Percentiles rank a stretch among this genome's conserved stretches.
Evolutionary conservation across 2,329 filamentous ascomycete genomes (phyloP).

Genomic region (Bipolaris bicolor): DNA sequence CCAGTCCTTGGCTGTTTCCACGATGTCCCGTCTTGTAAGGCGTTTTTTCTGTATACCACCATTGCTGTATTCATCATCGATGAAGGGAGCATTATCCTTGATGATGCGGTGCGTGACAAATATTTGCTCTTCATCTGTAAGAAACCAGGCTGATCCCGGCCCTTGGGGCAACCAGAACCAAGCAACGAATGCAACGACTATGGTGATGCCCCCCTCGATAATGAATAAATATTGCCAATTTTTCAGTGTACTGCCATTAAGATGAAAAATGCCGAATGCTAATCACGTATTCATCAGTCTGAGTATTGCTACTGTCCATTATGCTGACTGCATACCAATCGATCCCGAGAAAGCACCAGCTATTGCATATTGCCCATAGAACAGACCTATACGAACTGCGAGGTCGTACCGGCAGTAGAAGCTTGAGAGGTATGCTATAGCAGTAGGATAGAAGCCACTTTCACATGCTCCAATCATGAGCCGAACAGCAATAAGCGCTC

Average conservation of each 20-base stretch:
- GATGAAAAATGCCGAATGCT: slow-evolving; percentile 55
- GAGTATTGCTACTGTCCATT: not conserved
- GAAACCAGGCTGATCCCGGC: slow-evolving; percentile 41
- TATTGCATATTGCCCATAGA: slow-evolving; percentile 53
- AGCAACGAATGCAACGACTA: slow-evolving; percentile 38
- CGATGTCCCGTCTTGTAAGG: slow-evolving; percentile 23
- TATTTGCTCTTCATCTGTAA: slow-evolving; percentile 40
- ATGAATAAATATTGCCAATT: slow-evolving; percentile 57
- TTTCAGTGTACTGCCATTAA: slow-evolving; percentile 51
- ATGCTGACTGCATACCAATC: slow-evolving; percentile 29
- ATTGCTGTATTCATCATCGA: not conserved
- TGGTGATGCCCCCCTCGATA: slow-evolving; percentile 48
- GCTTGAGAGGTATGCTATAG: slow-evolving; percentile 60
- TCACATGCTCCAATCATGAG: slow-evolving; percentile 53
- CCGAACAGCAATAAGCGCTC: slow-evolving; percentile 28
- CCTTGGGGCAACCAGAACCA: slow-evolving; percentile 39
- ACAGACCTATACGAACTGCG: slow-evolving; percentile 53
- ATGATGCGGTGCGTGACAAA: slow-evolving; percentile 26
- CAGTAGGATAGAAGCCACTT: slow-evolving; percentile 62
- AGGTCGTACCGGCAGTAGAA: slow-evolving; percentile 56
- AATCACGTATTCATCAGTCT: slow-evolving; percentile 3
- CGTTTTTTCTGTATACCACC: slow-evolving; percentile 14
- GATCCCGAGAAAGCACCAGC: slow-evolving; percentile 52
- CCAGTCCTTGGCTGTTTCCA: slow-evolving; percentile 28
- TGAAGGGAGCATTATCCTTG: slow-evolving; percentile 18